Percentiles rank a stretch among this genome's conserved stretches.
These are phyloP conservation scores for Debaryomyces robertsiae DNA, from an alignment of 1,139 yeast genomes.

Conservation along the genomic window DNA sequence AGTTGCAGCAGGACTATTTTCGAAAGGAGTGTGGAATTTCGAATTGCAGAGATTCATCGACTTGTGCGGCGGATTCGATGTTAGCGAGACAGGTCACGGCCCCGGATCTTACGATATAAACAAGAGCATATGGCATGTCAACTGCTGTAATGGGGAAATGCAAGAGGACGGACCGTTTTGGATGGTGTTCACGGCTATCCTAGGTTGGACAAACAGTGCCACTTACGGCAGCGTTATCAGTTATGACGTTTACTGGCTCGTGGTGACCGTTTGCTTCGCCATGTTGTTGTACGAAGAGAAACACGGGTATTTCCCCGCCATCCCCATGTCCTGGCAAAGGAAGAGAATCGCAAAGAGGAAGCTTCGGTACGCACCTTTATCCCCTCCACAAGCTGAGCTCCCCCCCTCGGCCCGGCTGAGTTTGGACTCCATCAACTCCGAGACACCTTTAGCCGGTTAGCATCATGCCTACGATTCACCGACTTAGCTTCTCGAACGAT, in stretches of 20 bases:
- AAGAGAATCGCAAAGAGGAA: constrained; percentile 51
- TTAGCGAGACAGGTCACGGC: constrained; percentile 51
- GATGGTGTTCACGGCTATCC: constrained; percentile 49
- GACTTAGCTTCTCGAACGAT: too few relatives aligned
- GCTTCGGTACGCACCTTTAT: constrained; percentile 13
- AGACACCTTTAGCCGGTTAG: constrained; percentile 24
- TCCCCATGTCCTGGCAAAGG: constrained; percentile 60
- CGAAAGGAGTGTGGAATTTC: constrained; percentile 50
- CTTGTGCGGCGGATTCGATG: constrained; percentile 47
- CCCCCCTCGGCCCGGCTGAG: constrained; percentile 22
- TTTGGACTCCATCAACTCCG: constrained; percentile 29
- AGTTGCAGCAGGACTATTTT: constrained; percentile 49
- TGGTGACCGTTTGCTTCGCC: constrained; percentile 26
- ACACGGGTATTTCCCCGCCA: constrained; percentile 34
- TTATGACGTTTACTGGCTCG: constrained; percentile 41
- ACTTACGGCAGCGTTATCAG: constrained; percentile 48
- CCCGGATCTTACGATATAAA: constrained; percentile 49
- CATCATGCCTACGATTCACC: too few relatives aligned
- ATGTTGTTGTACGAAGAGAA: constrained; percentile 36
- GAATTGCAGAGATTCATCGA: constrained; percentile 45
- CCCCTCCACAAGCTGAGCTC: constrained; percentile 12
- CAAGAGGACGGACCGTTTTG: constrained; percentile 49
- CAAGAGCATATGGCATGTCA: constrained; percentile 49
- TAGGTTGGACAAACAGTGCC: constrained; percentile 55
- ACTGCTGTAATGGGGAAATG: constrained; percentile 48